Evolutionary conservation across 208 protist genomes (phyloP).

Genomic region (Vickermania ingenoplastis): DNA sequence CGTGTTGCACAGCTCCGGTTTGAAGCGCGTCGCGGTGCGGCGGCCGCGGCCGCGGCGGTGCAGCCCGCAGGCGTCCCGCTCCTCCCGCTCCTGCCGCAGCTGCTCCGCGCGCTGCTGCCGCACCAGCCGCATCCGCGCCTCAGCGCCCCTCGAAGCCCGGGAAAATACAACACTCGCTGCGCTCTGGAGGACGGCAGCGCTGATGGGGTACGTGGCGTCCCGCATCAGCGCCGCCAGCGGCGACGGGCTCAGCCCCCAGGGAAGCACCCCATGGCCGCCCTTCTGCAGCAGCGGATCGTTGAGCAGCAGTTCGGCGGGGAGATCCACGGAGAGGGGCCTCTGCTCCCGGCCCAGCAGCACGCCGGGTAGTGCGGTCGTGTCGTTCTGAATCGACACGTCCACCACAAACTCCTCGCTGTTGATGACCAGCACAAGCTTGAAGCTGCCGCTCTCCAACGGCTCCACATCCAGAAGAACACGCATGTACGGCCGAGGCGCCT

Average conservation of each 20-base stretch:
- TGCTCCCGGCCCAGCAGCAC: slow-evolving; percentile 63
- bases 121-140: slow-evolving; percentile 18
- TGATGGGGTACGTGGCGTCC: not conserved
- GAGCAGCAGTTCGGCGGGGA: slow-evolving; percentile 20
- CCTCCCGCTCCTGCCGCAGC: slow-evolving; percentile 4
- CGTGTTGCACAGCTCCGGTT: slow-evolving; percentile 44
- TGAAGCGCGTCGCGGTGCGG: slow-evolving; percentile 9
- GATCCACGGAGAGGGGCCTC: slow-evolving; percentile 22
- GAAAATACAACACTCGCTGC: too few species aligned
- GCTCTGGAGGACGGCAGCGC: slow-evolving; percentile 4
- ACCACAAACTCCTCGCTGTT: slow-evolving; percentile 35
- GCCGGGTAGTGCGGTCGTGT: slow-evolving; percentile 31
- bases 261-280: slow-evolving; percentile 5
- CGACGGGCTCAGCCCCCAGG: slow-evolving; percentile 8
- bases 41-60: too few species aligned
- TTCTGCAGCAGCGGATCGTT: slow-evolving; percentile 26
- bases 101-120: slow-evolving; percentile 16
- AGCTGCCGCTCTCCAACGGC: slow-evolving; percentile 6
- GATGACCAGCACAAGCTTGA: slow-evolving; percentile 36
- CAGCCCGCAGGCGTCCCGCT: slow-evolving; percentile 7
- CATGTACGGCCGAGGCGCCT: not conserved
- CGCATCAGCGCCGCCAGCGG: not conserved
- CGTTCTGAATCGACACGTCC: slow-evolving; percentile 36
- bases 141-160: too few species aligned
- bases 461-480: slow-evolving; percentile 24